Evolutionary conservation across 139 green algal species (phyloP).

Genomic region (Tetraselmis chui): DNA sequence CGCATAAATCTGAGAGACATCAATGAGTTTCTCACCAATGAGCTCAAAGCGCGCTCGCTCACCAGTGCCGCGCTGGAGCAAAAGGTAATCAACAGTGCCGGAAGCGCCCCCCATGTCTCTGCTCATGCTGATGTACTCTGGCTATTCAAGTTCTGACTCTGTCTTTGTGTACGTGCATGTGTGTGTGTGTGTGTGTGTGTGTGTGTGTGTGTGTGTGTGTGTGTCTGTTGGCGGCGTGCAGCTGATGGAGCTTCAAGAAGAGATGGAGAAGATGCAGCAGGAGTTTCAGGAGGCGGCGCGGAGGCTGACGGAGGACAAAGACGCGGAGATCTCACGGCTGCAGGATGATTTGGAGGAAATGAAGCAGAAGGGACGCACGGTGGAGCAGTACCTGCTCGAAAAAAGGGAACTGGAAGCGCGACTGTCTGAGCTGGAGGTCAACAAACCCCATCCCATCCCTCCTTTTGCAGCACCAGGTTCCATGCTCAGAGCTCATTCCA

Average conservation of each 20-base stretch:
- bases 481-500: too few relatives aligned
- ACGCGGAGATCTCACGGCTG: slow-evolving; percentile 29
- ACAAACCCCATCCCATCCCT: too few relatives aligned
- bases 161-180: background rate
- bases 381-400: too few relatives aligned
- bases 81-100: slow-evolving; percentile 18
- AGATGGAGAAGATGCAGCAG: slow-evolving; percentile 8
- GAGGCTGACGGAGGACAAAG: slow-evolving; percentile 37
- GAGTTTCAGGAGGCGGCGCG: slow-evolving; percentile 16
- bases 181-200: too few relatives aligned
- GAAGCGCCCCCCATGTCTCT: background rate
- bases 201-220: too few relatives aligned
- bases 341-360: slow-evolving; percentile 30
- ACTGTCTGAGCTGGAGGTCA: slow-evolving; percentile 18
- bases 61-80: slow-evolving; percentile 37
- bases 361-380: slow-evolving; percentile 33
- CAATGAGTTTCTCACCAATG: slow-evolving; percentile 67
- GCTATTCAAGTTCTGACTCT: background rate
- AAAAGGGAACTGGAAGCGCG: slow-evolving; percentile 11
- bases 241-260: slow-evolving; percentile 12
- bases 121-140: background rate
- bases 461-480: too few relatives aligned
- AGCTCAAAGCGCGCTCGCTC: slow-evolving; percentile 45
- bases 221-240: too few relatives aligned
- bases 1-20: slow-evolving; percentile 67